Evolutionary conservation across 1,284 basidiomycete species (phyloP).

Genomic region (Wallemia hederae): DNA sequence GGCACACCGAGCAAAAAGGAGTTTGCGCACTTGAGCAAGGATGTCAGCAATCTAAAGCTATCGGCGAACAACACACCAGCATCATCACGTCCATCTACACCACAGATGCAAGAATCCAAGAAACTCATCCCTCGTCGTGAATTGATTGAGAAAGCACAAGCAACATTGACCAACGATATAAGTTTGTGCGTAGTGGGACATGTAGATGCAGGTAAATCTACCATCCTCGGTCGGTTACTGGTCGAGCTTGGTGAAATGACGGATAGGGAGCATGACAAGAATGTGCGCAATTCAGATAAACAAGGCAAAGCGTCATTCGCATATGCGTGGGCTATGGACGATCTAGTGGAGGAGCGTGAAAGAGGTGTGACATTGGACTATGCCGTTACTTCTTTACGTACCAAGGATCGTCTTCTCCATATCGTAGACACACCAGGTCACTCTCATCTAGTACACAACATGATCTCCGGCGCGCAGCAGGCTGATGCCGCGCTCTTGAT

Average conservation of each 20-base stretch:
- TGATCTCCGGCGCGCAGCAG: conserved; percentile 94
- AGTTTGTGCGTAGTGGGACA: conserved; percentile 32
- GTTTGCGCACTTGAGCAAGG: conserved; percentile 8
- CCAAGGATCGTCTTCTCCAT: neutral
- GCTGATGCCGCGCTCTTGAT: conserved; percentile 91
- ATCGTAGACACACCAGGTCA: conserved; percentile 87
- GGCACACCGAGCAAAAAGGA: neutral
- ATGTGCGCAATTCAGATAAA: conserved; percentile 71
- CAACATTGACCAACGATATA: neutral
- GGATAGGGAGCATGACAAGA: conserved; percentile 53
- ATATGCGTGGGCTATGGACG: conserved; percentile 93
- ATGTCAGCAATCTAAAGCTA: conserved; percentile 1
- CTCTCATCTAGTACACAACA: conserved; percentile 91
- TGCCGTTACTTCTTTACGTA: neutral
- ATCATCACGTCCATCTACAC: conserved; percentile 9
- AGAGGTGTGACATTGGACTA: conserved; percentile 24
- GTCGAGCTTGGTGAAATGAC: conserved; percentile 70
- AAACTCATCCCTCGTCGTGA: neutral
- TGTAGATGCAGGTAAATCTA: conserved; percentile 96
- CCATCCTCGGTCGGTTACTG: conserved; percentile 74
- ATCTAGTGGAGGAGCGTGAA: conserved; percentile 69
- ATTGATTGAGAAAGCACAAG: neutral
- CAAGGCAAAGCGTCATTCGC: conserved; percentile 82
- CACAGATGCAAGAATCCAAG: conserved; percentile 21
- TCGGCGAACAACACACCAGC: conserved; percentile 6